Evolutionary conservation across 805 yeast genomes (phyloP).

Genomic region (Cyberlindnera americana): DNA sequence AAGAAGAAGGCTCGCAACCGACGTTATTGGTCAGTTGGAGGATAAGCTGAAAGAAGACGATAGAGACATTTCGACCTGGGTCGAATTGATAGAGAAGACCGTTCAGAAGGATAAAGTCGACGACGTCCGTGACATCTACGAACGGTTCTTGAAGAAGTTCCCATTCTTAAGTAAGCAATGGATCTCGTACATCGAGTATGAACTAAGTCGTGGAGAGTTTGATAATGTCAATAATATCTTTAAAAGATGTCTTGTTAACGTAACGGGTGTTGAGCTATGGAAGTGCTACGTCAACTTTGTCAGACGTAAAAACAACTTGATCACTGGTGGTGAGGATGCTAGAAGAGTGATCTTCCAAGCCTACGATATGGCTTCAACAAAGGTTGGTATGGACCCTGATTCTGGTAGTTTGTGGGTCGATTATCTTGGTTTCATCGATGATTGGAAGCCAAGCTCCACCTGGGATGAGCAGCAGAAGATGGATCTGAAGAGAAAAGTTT

Average conservation of each 20-base stretch:
- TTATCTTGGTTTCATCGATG: slow-evolving; percentile 71
- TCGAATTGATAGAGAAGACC: slow-evolving; percentile 44
- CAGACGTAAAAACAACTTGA: slow-evolving; percentile 58
- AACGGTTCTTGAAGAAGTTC: slow-evolving; percentile 58
- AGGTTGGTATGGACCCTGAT: slow-evolving; percentile 74
- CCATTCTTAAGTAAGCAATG: slow-evolving; percentile 71
- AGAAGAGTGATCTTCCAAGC: slow-evolving; percentile 72
- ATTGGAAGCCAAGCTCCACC: slow-evolving; percentile 72
- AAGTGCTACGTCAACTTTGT: slow-evolving; percentile 74
- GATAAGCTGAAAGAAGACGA: slow-evolving; percentile 51
- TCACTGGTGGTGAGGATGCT: slow-evolving; percentile 81
- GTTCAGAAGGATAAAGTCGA: slow-evolving; percentile 56
- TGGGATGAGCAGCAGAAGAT: slow-evolving; percentile 85
- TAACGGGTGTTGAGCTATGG: slow-evolving; percentile 70
- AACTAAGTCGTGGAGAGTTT: slow-evolving; percentile 61
- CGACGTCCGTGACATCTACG: slow-evolving; percentile 54
- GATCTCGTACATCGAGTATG: slow-evolving; percentile 66
- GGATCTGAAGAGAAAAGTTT: slow-evolving; percentile 71
- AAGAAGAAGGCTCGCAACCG: slow-evolving; percentile 30
- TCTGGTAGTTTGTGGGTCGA: slow-evolving; percentile 77
- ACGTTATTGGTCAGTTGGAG: slow-evolving; percentile 56
- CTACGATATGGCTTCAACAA: slow-evolving; percentile 73
- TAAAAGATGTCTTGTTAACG: slow-evolving; percentile 55
- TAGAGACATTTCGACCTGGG: slow-evolving; percentile 54
- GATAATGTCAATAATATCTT: slow-evolving; percentile 64